phyloP scores from a whole-genome alignment of 768 basidiomycete genomes.

The Rhodotorula paludigena region DNA sequence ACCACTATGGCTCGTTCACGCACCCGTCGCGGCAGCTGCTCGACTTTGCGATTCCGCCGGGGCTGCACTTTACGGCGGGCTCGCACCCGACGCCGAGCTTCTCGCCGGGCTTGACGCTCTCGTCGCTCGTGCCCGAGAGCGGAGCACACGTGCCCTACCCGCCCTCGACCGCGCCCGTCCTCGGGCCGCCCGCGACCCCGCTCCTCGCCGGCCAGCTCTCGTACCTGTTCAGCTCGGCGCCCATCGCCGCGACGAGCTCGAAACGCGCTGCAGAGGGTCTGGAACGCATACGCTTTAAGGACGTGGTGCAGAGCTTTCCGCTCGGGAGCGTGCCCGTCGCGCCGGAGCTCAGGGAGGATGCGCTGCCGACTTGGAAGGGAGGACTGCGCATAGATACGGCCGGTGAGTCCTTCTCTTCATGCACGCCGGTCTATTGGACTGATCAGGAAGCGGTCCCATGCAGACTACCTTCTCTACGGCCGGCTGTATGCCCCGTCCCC shows the following conservation, averaged over 20 bases:
- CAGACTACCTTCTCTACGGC: constrained; percentile 91
- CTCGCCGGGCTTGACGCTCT: constrained; percentile 86
- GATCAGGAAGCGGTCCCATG: too few relatives aligned
- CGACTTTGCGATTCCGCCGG: constrained; percentile 81
- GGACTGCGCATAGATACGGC: constrained; percentile 71
- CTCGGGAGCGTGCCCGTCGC: constrained; percentile 73
- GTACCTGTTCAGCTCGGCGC: constrained; percentile 86
- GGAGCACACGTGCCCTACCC: constrained; percentile 2
- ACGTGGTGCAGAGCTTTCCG: constrained; percentile 82
- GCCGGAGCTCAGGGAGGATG: constrained; percentile 72
- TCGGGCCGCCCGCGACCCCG: constrained; percentile 49
- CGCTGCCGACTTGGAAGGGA: constrained; percentile 58
- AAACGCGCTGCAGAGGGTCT: constrained; percentile 56
- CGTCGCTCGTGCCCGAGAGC: constrained; percentile 56
- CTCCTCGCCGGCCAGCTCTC: constrained; percentile 86
- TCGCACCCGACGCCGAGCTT: constrained; percentile 85
- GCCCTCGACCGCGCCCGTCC: constrained; percentile 24
- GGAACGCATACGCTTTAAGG: constrained; percentile 70
- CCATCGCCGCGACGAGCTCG: constrained; percentile 53
- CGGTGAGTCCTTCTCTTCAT: constrained; percentile 54
- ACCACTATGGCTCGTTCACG: constrained; percentile 82
- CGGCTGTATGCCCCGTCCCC: constrained; percentile 83
- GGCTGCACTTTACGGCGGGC: constrained; percentile 70
- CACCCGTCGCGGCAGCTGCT: constrained; percentile 83
- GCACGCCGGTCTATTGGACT: too few relatives aligned